Base-by-base conservation (phyloP, 1,284 basidiomycete species). In the Cutaneotrichosporon sp. region DNA sequence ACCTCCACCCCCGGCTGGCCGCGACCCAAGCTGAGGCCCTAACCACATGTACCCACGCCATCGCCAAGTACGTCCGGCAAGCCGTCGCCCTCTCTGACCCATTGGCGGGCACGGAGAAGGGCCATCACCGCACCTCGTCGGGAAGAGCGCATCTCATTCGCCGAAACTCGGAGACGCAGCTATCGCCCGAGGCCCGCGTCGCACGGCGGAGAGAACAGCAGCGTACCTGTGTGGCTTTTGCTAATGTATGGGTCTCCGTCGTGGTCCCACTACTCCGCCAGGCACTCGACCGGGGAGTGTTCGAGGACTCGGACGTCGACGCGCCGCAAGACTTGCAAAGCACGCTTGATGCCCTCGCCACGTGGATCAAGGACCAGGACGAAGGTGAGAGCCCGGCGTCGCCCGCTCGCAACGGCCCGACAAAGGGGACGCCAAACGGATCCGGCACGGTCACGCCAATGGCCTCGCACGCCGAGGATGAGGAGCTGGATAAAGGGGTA, bases 231-330 rank as follows among this genome's bases (percentile, higher is more conserved):
- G 70, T 78, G 17, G 80, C 80, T 0, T 79, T 78, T 5, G 85
- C 82, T 3, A 70, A 78, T 37, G 81, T 57, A 3, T 70, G 67
- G 67, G 37, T 81, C 32, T 69, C 71, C 10, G 76, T 84, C 16
- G 77, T 90, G 43, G 80, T 85, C 7, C 85, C 85, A 4, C 89
- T 86, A 64, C 64, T 87, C 57, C 74, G 80, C 60, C 76, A 82
- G 22, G 88, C 84, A 4, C 67, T 90, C 47, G 77, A 81, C 11
- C 81, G 86, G 61, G 88, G 88, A 3, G 83, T 90, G 16, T 92
- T 86, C 72, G 82, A 83, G 38, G n/a, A n/a, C n/a, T 17, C 14
- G n/a, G 26, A 11, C 8, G 19, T 12, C 4, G 38, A 48, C 17
- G 17, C n/a, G 17, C 34, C 44, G 2, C 46, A 45, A 17, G 60